Conservation (phyloP, 305 asterid species). For the Solanum hybrid region DNA sequence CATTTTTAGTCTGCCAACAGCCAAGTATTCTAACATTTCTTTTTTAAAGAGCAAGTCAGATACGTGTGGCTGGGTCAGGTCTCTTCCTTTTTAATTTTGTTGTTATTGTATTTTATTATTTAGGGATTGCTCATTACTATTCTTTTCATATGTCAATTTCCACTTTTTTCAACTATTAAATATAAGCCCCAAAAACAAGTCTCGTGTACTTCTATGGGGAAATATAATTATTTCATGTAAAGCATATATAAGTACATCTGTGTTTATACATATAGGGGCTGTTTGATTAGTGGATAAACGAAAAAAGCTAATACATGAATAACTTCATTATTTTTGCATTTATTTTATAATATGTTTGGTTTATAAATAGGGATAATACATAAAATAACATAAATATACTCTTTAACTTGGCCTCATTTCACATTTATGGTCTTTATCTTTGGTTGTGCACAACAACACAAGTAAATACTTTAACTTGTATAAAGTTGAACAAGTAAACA, state of each 20-base stretch:
- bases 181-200: constrained; percentile 8
- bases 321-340: no score
- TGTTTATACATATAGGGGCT: not conserved
- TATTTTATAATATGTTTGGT: no score
- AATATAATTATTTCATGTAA: not conserved
- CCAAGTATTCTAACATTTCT: constrained; percentile 20
- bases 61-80: constrained; percentile 18
- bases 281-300: not conserved
- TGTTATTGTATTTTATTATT: constrained; percentile 13
- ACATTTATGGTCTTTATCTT: no score
- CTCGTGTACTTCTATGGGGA: constrained; percentile 12
- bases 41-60: constrained; percentile 26
- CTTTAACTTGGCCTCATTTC: not conserved
- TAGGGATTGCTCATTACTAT: constrained; percentile 8
- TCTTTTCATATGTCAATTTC: constrained; percentile 20
- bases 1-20: not conserved
- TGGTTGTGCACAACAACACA: not conserved
- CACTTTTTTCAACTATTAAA: constrained; percentile 10
- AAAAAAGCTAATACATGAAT: not conserved
- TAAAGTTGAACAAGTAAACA: not conserved
- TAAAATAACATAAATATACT: no score
- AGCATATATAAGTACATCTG: not conserved
- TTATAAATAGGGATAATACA: not conserved
- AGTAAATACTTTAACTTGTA: not conserved
- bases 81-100: constrained; percentile 37